These are phyloP conservation scores for Candida easanensis DNA, from an alignment of 805 yeast species.

Conservation along the genomic window DNA sequence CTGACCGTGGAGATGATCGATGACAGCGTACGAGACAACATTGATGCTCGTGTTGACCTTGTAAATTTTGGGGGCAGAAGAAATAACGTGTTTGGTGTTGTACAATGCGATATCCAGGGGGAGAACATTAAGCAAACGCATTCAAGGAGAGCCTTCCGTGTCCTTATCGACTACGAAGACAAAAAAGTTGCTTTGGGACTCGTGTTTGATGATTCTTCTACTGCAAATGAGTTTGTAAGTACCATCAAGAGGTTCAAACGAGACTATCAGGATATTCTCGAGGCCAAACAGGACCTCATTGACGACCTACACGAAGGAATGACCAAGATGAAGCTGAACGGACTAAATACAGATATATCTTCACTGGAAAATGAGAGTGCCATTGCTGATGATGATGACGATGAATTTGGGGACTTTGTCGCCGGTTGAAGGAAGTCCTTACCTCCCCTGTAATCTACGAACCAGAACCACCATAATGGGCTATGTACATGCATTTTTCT, in stretches of 20 bases:
- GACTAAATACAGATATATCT: background rate
- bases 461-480: background rate
- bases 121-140: constrained; percentile 28
- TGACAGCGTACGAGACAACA: background rate
- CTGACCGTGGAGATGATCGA: constrained; percentile 25
- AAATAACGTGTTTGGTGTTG: constrained; percentile 32
- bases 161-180: constrained; percentile 31
- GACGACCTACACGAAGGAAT: background rate
- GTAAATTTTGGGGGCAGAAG: background rate
- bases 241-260: constrained; percentile 5
- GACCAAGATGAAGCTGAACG: background rate
- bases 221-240: constrained; percentile 10
- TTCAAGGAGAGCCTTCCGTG: constrained; percentile 31
- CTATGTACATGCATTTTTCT: constrained; percentile 13
- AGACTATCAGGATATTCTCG: background rate
- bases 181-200: constrained; percentile 40
- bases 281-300: constrained; percentile 1
- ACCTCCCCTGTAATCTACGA: no score
- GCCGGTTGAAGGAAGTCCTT: constrained; percentile 7
- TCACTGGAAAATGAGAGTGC: background rate
- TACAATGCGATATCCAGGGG: constrained; percentile 31
- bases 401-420: constrained; percentile 29
- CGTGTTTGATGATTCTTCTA: constrained; percentile 31
- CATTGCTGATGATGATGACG: constrained; percentile 2
- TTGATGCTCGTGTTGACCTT: background rate